Conservation (phyloP, 148 eudicot genomes). For the Silene latifolia region DNA sequence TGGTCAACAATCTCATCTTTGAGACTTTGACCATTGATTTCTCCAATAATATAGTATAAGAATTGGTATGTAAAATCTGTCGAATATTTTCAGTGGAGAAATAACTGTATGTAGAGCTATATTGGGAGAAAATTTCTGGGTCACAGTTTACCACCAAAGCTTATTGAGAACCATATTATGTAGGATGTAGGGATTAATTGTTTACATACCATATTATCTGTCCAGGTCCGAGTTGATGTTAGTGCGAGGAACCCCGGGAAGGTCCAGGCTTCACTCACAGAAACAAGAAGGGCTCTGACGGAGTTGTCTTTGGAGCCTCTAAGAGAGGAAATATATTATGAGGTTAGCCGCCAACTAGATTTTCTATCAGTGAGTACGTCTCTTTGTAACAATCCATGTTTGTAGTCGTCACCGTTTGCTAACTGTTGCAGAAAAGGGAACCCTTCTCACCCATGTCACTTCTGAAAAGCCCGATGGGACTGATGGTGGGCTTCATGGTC, state of each 20-base stretch:
- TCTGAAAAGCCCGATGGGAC: conserved; percentile 93
- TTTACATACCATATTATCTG: conserved; percentile 6
- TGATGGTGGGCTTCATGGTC: conserved; percentile 92
- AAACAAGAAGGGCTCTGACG: conserved; percentile 73
- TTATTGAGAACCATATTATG: no score
- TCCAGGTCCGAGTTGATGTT: conserved; percentile 83
- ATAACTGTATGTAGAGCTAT: no score
- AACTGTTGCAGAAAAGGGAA: conserved; percentile 72
- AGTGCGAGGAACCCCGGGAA: conserved; percentile 97
- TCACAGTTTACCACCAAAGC: neutral
- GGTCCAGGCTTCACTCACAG: conserved; percentile 97
- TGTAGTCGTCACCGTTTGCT: neutral
- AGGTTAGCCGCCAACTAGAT: conserved; percentile 40
- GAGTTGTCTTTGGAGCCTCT: conserved; percentile 96
- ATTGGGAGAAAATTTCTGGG: no score
- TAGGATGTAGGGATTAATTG: neutral
- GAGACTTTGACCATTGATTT: no score
- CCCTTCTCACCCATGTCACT: conserved; percentile 69
- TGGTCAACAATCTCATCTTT: no score
- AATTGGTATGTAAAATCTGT: neutral
- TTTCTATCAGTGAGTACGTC: neutral
- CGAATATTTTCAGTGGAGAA: no score
- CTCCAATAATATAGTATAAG: neutral
- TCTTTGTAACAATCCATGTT: neutral
- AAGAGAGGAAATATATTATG: conserved; percentile 83